Evolutionary conservation across 306 rosid species (phyloP), one percentile per base, ranked within the genome.

Genomic region (Malus sieversii): DNA sequence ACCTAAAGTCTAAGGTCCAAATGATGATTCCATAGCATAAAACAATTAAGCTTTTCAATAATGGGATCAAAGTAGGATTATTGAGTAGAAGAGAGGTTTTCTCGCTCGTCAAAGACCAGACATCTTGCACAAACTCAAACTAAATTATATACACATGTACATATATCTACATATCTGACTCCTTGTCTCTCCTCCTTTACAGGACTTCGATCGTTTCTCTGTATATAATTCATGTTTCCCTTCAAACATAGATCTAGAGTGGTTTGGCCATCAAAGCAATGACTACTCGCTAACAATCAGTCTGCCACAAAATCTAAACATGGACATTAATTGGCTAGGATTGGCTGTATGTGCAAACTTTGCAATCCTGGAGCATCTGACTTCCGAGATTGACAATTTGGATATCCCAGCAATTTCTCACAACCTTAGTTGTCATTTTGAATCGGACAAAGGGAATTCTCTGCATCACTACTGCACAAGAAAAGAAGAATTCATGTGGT

Each of bases 301-400:
- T 38, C 10, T 46, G 30, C 33, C 59, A 19, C 22, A 53, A 6
- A 53, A 16, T 53, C 59, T 68, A 4, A 33, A 48, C 45, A 10
- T 48, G 1, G 51, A 65, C 33, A 29, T 4, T 29, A n/a, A 62
- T 12, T 82, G 79, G 85, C n/a, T 68, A 16, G 85, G 85, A 40
- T 63, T 82, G 42, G 68, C 45, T 23, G 48, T 82, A 4, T 77
- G 46, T 46, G 65, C 81, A 30, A 13, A 40, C 42, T 73, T 82
- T 59, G 46, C 74, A 25, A 60, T 68, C 68, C 30, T 33, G 4
- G 62, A 73, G 52, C 76, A 59, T 46, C 71, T 68, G 11, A 73
- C 67, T 19, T 32, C 67, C 11, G 20, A 62, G 48, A 53, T 69
- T 38, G 42, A 70, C 15, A 61, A 61, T 19, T 23, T 75, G 25